Percentiles rank a stretch among this genome's conserved stretches.
Conservation (phyloP, 1,284 basidiomycete species). For the Cutaneotrichosporon daszewskae region DNA sequence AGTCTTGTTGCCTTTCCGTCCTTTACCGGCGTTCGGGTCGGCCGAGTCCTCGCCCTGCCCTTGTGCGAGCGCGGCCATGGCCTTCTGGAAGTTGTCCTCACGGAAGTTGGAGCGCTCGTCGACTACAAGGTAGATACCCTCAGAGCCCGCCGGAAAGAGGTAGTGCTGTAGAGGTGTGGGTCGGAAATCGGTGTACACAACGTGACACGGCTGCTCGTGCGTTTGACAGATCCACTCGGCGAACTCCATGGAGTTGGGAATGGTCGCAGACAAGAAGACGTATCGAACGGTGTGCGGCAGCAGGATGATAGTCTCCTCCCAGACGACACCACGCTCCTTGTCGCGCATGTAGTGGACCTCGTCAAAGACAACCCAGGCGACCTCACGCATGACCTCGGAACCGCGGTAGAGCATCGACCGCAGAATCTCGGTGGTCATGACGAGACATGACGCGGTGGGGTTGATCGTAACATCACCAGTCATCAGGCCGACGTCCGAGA, state of each 20-base stretch:
- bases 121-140: constrained; percentile 95
- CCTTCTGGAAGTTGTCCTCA: constrained; percentile 96
- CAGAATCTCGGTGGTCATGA: constrained; percentile 99
- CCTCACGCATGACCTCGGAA: constrained; percentile 98
- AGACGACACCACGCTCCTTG: constrained; percentile 63
- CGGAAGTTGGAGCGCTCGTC: constrained; percentile 96
- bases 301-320: constrained; percentile 89
- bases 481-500: constrained; percentile 93
- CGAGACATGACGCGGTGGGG: constrained; percentile 89
- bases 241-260: constrained; percentile 99
- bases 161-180: constrained; percentile 98
- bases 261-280: constrained; percentile 99
- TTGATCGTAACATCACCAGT: constrained; percentile 99
- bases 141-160: constrained; percentile 91
- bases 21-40: constrained; percentile 71
- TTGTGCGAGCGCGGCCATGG: constrained; percentile 88
- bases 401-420: constrained; percentile 98
- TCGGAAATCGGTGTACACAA: constrained; percentile 98
- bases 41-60: constrained; percentile 88
- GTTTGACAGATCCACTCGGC: constrained; percentile 98
- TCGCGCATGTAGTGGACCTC: constrained; percentile 99
- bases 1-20: constrained; percentile 73
- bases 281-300: constrained; percentile 93
- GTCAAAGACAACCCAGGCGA: constrained; percentile 99
- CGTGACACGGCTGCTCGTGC: constrained; percentile 96